Base-by-base conservation (phyloP, 441 rosid genomes). In the Populus hybrid region DNA sequence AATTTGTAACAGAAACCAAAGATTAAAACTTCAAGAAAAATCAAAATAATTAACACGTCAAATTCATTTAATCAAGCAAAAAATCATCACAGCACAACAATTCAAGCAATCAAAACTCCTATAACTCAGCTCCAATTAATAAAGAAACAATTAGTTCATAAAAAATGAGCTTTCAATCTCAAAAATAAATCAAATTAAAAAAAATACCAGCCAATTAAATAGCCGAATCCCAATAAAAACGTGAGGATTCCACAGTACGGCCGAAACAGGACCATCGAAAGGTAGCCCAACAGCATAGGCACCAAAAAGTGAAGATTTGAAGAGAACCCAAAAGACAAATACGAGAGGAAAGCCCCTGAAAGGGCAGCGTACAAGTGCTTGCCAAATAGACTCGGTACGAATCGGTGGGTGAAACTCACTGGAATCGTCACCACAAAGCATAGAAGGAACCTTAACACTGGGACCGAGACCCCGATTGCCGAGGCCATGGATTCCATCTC, bases 261-360 rank as follows among this genome's bases (percentile, higher is more conserved):
- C 64, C 95, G 91, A 75, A 36, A 89, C n/a, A 94, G 76, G 78
- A 83, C 79, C 99, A 95, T 95, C 7, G 98, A 88, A 68, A 85
- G 84, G 72, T 95, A 95, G 28, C 97, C 97, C 72, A 89, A 66
- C 40, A 83, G 67, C 97, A 94, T 95, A 11, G 97, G 95, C 56
- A 92, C 95, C 83, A 94, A 85, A 82, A 95, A 95, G 75, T 91
- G 99, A 71, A 95, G 97, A 80, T 90, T 95, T 6, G 99, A 94
- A 73, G 97, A 90, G 89, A 89, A 83, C 38, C 99, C 99, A 33
- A 95, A 95, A 3, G 99, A 86, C n/a, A 95, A 84, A 80, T 86
- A 94, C 63, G 98, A 94, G 68, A 95, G 92, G 20, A 88, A n/a
- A 50, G 83, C 90, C 11, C 99, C 99, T 0, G 98, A 81, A 2